These are phyloP conservation scores for Aegilops umbellulata DNA, from an alignment of 176 grass and related monocot genomes.

Conservation along the genomic window DNA sequence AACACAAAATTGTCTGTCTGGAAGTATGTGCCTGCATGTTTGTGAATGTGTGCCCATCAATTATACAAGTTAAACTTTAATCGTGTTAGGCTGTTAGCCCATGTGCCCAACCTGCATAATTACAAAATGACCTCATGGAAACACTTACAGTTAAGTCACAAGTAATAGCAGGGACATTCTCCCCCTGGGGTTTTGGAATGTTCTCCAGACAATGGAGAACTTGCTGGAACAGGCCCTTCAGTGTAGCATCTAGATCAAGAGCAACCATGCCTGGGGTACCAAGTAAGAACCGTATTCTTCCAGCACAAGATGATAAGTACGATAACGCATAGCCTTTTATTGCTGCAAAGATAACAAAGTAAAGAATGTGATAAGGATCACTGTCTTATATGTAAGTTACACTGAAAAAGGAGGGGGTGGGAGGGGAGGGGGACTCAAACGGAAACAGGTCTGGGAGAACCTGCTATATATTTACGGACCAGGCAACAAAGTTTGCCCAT, in stretches of 20 bases:
- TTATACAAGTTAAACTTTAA: not conserved
- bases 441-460: conserved; percentile 40
- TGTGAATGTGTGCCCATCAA: not conserved
- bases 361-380: conserved; percentile 5
- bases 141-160: conserved; percentile 74
- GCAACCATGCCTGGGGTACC: conserved; percentile 98
- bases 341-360: conserved; percentile 53
- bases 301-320: conserved; percentile 85
- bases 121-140: not conserved
- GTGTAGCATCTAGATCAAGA: conserved; percentile 86
- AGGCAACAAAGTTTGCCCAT: conserved; percentile 93
- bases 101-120: not conserved
- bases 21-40: not conserved
- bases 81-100: not conserved
- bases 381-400: not conserved
- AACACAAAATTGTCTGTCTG: not conserved
- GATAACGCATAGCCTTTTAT: conserved; percentile 97
- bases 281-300: conserved; percentile 95
- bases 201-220: conserved; percentile 93
- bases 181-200: conserved; percentile 87
- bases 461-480: conserved; percentile 96
- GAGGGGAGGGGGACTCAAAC: not conserved
- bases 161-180: conserved; percentile 66
- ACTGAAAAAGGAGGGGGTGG: too few species aligned
- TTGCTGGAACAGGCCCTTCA: conserved; percentile 94